Base-by-base conservation (phyloP, 2,329 filamentous ascomycete species). In the Talaromyces verruculosus region DNA sequence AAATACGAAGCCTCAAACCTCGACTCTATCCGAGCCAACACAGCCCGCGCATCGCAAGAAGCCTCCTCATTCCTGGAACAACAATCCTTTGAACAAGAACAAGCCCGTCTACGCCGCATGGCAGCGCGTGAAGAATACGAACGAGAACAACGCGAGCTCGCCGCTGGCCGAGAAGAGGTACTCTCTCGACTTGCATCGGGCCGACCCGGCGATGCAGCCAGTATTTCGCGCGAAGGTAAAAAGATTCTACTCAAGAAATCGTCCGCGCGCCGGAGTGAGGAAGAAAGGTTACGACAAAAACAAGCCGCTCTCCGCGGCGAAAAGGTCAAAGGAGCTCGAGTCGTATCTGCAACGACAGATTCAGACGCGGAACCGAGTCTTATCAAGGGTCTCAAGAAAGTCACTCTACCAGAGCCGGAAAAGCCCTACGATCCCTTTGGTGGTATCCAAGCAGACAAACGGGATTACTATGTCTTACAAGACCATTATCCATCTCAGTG, bases 371-470 rank as follows among this genome's bases (percentile, higher is more conserved):
- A 69, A 65, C 68, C 73, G 0, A 81, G 86, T 57, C 74, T 89
- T 2, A 93, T 97, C 78, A 90, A 91, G 71, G 94, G 94, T 1
- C 84, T 97, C 66, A 92, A 91, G 78, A 89, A 83, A 66, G 82
- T 83, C 61, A 81, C 84, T 65, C 83, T 84, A 2, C 84, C 86
- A 1, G 85, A 86, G 41, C 86, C 86, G 5, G 88, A 92, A 72
- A 88, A 88, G 66, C 89, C 92, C 0, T 97, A 96, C 79, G 93
- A 97, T 80, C 91, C 94, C 0, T 97, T 95, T 75, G 92, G 88
- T 45, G 95, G 92, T 0, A 80, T 93, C 68, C 68, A 75, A 7
- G 73, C 76, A 57, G 85, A 93, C 61, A 83, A 83, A 28, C 87
- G 88, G 25, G 84, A 89, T 71, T 89, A 93, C 71, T 94, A 92